Evolutionary conservation across 2,329 filamentous ascomycete genomes (phyloP).

Genomic region (Fusarium fujikuroi): DNA sequence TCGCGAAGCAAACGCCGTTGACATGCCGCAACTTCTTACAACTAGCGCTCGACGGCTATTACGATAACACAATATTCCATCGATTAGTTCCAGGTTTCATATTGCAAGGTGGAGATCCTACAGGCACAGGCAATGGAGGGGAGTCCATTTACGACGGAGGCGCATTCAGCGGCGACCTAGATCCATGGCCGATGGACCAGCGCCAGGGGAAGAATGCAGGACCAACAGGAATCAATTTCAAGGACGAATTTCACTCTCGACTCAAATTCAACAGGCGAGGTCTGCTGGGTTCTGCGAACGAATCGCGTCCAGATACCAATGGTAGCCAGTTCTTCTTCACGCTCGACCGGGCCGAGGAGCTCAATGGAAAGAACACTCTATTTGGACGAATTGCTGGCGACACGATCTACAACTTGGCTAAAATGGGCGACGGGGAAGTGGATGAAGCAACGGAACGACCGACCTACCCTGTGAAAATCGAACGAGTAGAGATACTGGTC

Average conservation of each 20-base stretch:
- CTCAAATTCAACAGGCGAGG: constrained; percentile 94
- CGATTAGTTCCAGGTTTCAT: constrained; percentile 92
- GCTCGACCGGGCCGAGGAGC: constrained; percentile 82
- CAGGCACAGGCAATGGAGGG: constrained; percentile 89
- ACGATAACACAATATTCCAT: constrained; percentile 93
- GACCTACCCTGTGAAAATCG: constrained; percentile 85
- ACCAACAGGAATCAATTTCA: constrained; percentile 68
- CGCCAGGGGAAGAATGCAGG: constrained; percentile 71
- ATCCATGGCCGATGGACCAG: constrained; percentile 77
- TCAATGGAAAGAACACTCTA: constrained; percentile 90
- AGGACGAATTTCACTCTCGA: constrained; percentile 90
- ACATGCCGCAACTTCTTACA: constrained; percentile 96
- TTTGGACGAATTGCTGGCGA: constrained; percentile 94
- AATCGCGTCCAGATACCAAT: constrained; percentile 80
- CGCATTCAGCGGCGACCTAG: constrained; percentile 76
- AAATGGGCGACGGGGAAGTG: constrained; percentile 90
- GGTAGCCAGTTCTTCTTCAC: constrained; percentile 98
- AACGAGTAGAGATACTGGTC: constrained; percentile 77
- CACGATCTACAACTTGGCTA: constrained; percentile 94
- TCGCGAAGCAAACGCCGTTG: constrained; percentile 92
- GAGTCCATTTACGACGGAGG: constrained; percentile 92
- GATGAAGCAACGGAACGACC: constrained; percentile 83
- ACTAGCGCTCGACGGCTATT: constrained; percentile 94
- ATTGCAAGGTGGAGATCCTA: constrained; percentile 93
- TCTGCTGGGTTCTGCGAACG: constrained; percentile 95